Base-by-base conservation (phyloP, 768 basidiomycete genomes). In the Lactifluus volemus region DNA sequence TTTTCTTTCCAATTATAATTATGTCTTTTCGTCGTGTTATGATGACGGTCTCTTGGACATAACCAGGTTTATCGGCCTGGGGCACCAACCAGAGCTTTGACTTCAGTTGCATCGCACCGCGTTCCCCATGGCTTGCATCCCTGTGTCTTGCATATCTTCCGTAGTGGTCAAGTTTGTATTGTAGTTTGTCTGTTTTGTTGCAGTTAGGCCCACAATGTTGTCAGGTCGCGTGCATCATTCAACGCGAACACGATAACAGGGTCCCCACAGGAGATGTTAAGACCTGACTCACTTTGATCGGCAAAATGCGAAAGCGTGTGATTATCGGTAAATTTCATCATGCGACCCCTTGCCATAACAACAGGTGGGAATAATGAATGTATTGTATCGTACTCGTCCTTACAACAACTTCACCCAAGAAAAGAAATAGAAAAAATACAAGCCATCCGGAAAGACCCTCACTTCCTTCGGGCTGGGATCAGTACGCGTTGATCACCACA, bases 151-250 rank as follows among this genome's bases (percentile, higher is more conserved):
- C 64, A 58, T 66, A 60, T 54, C 53, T 60, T 48, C 51, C 55
- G 59, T 59, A 64, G 45, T 55, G 58, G 49, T 47, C 48, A 54
- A 38, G 53, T 51, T 44, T 63, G 59, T 64, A 65, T 60, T 66
- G 56, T 66, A 64, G 21, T 62, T 51, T 58, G 25, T 25, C 25
- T 25, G 25, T 30, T 54, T 53, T 62, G 49, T 52, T 42, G 55
- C 61, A 49, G 48, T 53, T 48, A 48, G 34, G 45, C 47, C 34
- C 41, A 15, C 47, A 29, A 41, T 36, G n/a, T 58, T 12, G 38
- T 51, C 45, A 14, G 21, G 42, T 47, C 25, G n/a, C 42, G 21
- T 56, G 49, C 49, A 36, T 51, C n/a, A 19, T 19, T 21, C 34
- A 6, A 5, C 6, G 4, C 44, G 34, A 36, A 34, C 32, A 34